These are phyloP conservation scores for Populus hybrid DNA, from an alignment of 441 rosid species.

Conservation along the genomic window DNA sequence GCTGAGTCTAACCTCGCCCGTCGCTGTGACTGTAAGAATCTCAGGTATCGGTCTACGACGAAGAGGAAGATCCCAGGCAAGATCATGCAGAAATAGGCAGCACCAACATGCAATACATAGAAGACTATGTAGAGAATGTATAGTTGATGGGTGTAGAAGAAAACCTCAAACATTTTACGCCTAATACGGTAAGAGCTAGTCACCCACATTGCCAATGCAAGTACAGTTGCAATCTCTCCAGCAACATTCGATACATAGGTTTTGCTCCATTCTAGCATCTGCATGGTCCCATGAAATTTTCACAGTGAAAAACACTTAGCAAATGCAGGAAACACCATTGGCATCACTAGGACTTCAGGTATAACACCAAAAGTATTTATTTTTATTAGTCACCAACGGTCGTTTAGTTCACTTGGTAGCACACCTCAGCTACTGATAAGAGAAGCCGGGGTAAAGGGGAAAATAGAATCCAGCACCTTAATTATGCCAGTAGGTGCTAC, in stretches of 20 bases:
- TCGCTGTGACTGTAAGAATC: constrained; percentile 50
- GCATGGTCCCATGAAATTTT: neutral
- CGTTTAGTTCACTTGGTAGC: no score
- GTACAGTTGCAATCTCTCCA: constrained; percentile 40
- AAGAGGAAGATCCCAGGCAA: constrained; percentile 59
- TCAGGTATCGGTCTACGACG: constrained; percentile 43
- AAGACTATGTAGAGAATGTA: constrained; percentile 40
- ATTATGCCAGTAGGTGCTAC: no score
- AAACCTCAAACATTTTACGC: constrained; percentile 47
- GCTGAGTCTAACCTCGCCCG: constrained; percentile 37
- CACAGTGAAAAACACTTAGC: neutral
- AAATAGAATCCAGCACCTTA: no score
- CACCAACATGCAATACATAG: constrained; percentile 52
- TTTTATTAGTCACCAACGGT: no score
- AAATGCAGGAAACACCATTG: neutral
- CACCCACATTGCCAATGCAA: constrained; percentile 45
- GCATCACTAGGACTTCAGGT: neutral
- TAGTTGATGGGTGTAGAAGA: constrained; percentile 54
- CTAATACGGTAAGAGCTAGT: constrained; percentile 32
- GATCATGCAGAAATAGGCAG: constrained; percentile 37
- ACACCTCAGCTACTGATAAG: no score
- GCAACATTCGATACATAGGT: constrained; percentile 42
- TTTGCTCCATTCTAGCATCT: constrained; percentile 46
- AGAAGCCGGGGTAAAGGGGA: no score
- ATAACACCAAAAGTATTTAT: no score